Conservation (phyloP, 2,329 filamentous ascomycete genomes). For the Colletotrichum sp. region DNA sequence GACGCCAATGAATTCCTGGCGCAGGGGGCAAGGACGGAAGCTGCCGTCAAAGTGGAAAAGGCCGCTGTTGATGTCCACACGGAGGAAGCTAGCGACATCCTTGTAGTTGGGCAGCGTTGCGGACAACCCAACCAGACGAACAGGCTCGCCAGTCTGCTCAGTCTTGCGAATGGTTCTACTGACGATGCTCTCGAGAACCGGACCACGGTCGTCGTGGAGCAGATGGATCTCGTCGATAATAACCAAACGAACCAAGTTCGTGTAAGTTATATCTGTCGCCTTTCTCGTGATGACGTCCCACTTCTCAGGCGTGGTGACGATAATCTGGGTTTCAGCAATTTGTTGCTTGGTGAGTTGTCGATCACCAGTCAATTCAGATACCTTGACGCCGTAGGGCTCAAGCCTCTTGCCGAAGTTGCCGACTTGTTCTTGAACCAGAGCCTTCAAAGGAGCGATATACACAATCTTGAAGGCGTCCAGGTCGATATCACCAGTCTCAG, state of each 20-base stretch:
- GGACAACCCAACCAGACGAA: conserved; percentile 89
- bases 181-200: conserved; percentile 96
- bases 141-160: conserved; percentile 92
- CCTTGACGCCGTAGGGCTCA: conserved; percentile 87
- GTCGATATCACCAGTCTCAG: conserved; percentile 89
- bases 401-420: conserved; percentile 95
- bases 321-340: conserved; percentile 96
- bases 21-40: conserved; percentile 90
- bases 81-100: conserved; percentile 94
- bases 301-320: conserved; percentile 98
- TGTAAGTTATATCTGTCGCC: conserved; percentile 95
- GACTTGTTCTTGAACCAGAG: conserved; percentile 95
- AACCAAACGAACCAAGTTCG: conserved; percentile 92
- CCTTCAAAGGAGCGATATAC: conserved; percentile 95
- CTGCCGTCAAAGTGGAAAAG: conserved; percentile 97
- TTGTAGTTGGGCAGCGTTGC: conserved; percentile 96
- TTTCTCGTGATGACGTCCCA: conserved; percentile 99
- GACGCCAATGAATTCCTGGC: conserved; percentile 96
- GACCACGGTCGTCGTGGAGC: conserved; percentile 95
- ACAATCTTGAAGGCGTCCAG: conserved; percentile 98
- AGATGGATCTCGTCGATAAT: conserved; percentile 99
- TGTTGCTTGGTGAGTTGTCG: conserved; percentile 98
- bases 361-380: conserved; percentile 96
- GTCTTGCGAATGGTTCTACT: conserved; percentile 90
- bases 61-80: conserved; percentile 83